phyloP scores from a whole-genome alignment of 2,329 filamentous ascomycete genomes.

The Penicillium sp. region DNA sequence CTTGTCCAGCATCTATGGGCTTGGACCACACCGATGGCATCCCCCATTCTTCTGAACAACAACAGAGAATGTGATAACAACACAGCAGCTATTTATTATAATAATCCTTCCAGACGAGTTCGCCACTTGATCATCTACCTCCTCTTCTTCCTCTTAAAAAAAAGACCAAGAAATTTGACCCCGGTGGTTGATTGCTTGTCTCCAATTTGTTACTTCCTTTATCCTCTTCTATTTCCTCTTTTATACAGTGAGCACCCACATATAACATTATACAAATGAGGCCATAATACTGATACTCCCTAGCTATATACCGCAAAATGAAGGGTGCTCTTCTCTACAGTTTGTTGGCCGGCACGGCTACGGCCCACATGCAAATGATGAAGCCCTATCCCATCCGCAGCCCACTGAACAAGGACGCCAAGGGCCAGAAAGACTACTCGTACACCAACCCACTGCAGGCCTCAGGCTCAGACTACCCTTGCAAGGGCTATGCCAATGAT shows the following conservation, averaged over 20 bases:
- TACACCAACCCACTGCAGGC: conserved; percentile 67
- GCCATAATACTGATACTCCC: neutral
- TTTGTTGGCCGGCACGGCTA: conserved; percentile 34
- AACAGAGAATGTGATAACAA: conserved; percentile 16
- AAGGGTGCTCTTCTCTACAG: conserved; percentile 32
- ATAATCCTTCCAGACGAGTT: neutral
- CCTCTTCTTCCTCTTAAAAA: conserved; percentile 1
- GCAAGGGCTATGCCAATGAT: conserved; percentile 66
- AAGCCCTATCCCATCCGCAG: conserved; percentile 56
- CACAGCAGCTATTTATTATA: conserved; percentile 3
- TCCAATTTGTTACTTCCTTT: conserved; percentile 1
- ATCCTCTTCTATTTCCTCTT: neutral
- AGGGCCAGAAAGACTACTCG: conserved; percentile 63
- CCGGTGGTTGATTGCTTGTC: conserved; percentile 15
- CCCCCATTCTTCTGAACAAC: conserved; percentile 19
- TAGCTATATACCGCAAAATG: conserved; percentile 25
- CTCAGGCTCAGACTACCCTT: conserved; percentile 67
- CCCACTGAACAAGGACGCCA: conserved; percentile 48
- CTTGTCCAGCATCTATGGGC: conserved; percentile 7
- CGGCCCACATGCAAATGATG: conserved; percentile 57
- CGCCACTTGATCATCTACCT: neutral
- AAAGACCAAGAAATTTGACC: conserved; percentile 1
- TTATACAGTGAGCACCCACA: neutral
- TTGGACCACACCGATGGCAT: conserved; percentile 15
- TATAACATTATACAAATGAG: too few relatives aligned